These are phyloP conservation scores for Yamadazyma kitorensis DNA, from an alignment of 805 yeast genomes.

Conservation along the genomic window DNA sequence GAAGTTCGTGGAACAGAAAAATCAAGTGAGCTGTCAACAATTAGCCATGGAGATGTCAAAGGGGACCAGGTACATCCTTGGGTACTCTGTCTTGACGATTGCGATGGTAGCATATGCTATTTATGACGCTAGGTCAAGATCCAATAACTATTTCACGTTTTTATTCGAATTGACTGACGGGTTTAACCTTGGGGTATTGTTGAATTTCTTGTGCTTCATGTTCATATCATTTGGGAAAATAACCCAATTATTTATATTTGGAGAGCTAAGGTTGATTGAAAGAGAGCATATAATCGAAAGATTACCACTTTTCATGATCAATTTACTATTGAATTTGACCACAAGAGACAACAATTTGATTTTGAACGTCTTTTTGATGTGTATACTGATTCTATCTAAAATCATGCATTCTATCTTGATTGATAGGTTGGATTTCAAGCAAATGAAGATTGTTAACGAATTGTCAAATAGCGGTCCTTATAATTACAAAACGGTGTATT, in stretches of 20 bases:
- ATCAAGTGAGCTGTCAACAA: no score
- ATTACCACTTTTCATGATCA: slow-evolving; percentile 32
- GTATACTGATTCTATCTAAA: slow-evolving; percentile 40
- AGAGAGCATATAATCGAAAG: slow-evolving; percentile 54
- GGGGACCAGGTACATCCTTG: slow-evolving; percentile 15
- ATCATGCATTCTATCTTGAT: slow-evolving; percentile 74
- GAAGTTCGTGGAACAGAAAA: not conserved
- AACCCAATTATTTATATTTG: slow-evolving; percentile 59
- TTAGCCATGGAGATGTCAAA: slow-evolving; percentile 11
- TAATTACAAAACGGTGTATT: slow-evolving; percentile 24
- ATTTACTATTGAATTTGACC: slow-evolving; percentile 63
- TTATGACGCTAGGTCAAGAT: slow-evolving; percentile 17
- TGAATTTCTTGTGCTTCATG: slow-evolving; percentile 23
- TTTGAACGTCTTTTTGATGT: slow-evolving; percentile 40
- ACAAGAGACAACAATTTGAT: slow-evolving; percentile 62
- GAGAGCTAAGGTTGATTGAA: slow-evolving; percentile 72
- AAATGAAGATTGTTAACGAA: slow-evolving; percentile 26
- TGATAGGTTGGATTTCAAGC: slow-evolving; percentile 46
- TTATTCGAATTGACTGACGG: slow-evolving; percentile 31
- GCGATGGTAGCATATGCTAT: slow-evolving; percentile 20
- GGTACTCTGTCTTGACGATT: slow-evolving; percentile 19
- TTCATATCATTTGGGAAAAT: slow-evolving; percentile 31
- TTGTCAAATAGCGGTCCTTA: slow-evolving; percentile 14
- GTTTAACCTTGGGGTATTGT: slow-evolving; percentile 22
- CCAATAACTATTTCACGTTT: slow-evolving; percentile 23